phyloP scores from a whole-genome alignment of 2,329 filamentous ascomycete species.

The Zarea fungicola region DNA sequence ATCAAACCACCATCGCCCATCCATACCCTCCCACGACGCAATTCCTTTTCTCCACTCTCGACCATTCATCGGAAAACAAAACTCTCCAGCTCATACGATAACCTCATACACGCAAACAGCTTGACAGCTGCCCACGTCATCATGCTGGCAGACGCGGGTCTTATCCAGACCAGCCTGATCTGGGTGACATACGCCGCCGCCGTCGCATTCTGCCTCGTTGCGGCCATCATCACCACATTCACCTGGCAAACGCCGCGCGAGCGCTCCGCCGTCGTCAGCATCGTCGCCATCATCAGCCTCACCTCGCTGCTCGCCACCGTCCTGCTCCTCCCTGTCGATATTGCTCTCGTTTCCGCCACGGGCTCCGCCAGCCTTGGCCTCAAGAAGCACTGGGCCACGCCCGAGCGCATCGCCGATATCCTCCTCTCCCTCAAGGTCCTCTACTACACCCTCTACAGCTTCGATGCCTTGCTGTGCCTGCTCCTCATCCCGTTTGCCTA shows the following conservation, averaged over 20 bases:
- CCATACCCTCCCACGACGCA: no score
- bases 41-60: neutral
- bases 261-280: constrained; percentile 73
- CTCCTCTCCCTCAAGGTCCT: constrained; percentile 76
- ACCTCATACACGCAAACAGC: neutral
- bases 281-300: constrained; percentile 80
- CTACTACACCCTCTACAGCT: constrained; percentile 88
- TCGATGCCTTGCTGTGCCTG: constrained; percentile 85
- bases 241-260: constrained; percentile 88
- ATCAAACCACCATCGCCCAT: neutral
- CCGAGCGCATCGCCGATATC: constrained; percentile 71
- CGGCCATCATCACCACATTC: constrained; percentile 81
- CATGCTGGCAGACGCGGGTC: constrained; percentile 42
- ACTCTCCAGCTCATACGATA: neutral
- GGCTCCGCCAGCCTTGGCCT: constrained; percentile 66
- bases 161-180: constrained; percentile 85
- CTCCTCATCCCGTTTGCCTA: constrained; percentile 92
- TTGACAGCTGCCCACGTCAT: neutral
- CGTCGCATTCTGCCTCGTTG: constrained; percentile 67
- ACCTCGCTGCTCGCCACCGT: constrained; percentile 87
- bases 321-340: constrained; percentile 87
- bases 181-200: constrained; percentile 91
- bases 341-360: constrained; percentile 89
- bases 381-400: constrained; percentile 94
- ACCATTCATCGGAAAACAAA: neutral